A percentile compares a stretch with the other conserved stretches of the same genome.
Conservation (phyloP, 257 asterid genomes). For the Asclepias syriaca region DNA sequence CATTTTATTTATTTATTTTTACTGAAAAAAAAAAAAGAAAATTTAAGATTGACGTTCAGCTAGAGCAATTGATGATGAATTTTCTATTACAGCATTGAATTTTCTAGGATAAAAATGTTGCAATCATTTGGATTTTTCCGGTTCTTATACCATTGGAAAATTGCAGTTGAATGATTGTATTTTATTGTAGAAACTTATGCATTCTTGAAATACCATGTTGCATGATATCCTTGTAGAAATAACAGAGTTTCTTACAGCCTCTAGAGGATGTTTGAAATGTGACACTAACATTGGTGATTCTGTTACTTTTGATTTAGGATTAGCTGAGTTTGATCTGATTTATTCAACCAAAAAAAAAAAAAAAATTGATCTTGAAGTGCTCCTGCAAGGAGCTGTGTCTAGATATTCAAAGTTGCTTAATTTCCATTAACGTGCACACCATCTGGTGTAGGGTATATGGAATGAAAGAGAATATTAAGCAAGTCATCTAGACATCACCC, state of each 20-base stretch:
- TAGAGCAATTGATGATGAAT: neutral
- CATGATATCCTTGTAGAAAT: neutral
- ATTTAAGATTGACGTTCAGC: no score
- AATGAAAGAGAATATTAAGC: no score
- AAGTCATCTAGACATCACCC: no score
- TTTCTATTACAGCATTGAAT: slow-evolving; percentile 10
- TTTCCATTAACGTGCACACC: neutral
- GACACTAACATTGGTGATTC: neutral
- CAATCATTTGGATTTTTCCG: neutral
- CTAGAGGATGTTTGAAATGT: neutral
- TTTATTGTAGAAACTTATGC: neutral
- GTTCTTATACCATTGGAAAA: neutral
- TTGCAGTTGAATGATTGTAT: neutral
- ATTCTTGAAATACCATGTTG: neutral
- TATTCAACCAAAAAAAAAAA: no score
- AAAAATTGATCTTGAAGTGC: neutral
- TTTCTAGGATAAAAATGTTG: slow-evolving; percentile 7
- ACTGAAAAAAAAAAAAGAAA: no score
- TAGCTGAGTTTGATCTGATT: neutral
- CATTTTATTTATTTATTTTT: no score
- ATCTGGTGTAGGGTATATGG: no score
- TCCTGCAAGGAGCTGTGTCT: neutral
- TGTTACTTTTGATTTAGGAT: neutral
- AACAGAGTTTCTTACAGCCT: neutral
- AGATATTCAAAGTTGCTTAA: neutral